Evolutionary conservation across 2,329 filamentous ascomycete species (phyloP).

Genomic region (Davidsoniella eucalypti): DNA sequence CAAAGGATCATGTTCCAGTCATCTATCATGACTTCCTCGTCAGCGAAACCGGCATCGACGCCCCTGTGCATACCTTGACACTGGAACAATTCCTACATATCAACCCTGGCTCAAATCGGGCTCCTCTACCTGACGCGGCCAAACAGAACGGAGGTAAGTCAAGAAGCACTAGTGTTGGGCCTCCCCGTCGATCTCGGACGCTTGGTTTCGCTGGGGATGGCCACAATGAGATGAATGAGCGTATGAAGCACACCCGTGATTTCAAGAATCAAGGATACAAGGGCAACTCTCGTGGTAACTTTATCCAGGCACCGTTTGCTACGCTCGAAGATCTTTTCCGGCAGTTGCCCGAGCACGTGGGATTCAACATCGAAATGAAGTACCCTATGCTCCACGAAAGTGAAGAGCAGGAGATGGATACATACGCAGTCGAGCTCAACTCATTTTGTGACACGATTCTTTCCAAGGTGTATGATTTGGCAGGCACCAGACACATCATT

Average conservation of each 20-base stretch:
- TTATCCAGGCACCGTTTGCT: constrained; percentile 90
- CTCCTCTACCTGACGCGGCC: neutral
- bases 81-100: constrained; percentile 91
- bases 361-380: constrained; percentile 99
- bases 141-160: constrained; percentile 9
- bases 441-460: constrained; percentile 91
- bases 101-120: constrained; percentile 33
- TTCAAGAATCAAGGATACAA: constrained; percentile 94
- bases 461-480: constrained; percentile 73
- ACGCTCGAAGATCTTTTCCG: constrained; percentile 87
- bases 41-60: constrained; percentile 93
- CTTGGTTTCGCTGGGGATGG: constrained; percentile 33
- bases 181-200: constrained; percentile 33
- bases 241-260: constrained; percentile 93
- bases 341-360: constrained; percentile 63
- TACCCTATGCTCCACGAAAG: constrained; percentile 96
- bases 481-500: constrained; percentile 72
- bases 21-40: constrained; percentile 98
- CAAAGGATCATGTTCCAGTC: constrained; percentile 95
- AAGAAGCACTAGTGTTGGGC: constrained; percentile 25
- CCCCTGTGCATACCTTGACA: constrained; percentile 86
- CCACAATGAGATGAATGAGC: constrained; percentile 42
- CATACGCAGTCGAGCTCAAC: constrained; percentile 88
- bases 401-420: constrained; percentile 92
- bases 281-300: constrained; percentile 81